These are phyloP conservation scores for Aurantiochytrium sp. DNA, from an alignment of 108 stramenopile genomes.

Conservation along the genomic window DNA sequence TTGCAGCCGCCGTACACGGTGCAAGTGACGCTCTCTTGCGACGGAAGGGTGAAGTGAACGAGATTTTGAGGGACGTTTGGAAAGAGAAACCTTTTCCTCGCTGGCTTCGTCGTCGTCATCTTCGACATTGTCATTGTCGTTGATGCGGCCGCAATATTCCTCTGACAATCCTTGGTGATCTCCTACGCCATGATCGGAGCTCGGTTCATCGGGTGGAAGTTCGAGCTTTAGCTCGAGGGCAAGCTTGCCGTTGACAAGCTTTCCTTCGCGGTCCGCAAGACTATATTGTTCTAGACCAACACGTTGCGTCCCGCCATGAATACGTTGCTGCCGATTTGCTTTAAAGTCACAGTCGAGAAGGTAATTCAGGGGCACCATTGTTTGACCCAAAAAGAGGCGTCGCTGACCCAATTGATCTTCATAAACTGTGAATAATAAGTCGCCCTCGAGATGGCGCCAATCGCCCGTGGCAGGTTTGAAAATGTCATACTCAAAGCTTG, in stretches of 20 bases:
- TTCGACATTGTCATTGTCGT: no score
- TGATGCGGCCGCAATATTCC: no score
- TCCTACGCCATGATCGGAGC: neutral
- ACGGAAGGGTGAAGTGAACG: neutral
- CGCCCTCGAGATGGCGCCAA: conserved; percentile 6
- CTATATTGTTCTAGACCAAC: neutral
- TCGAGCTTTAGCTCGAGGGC: neutral
- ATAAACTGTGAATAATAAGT: neutral
- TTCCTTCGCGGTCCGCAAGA: neutral
- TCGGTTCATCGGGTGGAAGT: neutral
- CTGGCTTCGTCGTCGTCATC: no score
- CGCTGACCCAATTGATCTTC: neutral
- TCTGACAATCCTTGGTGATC: neutral
- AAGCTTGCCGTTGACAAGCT: neutral
- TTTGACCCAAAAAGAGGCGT: neutral
- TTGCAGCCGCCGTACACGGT: neutral
- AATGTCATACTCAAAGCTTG: neutral
- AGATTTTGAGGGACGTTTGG: neutral
- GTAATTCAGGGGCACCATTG: neutral
- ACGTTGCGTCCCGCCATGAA: neutral
- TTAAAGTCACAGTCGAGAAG: neutral
- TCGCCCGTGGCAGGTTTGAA: neutral
- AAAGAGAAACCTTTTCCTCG: neutral
- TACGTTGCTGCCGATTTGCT: neutral
- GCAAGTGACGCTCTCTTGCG: neutral